Conservation (phyloP, 2,329 filamentous ascomycete species). For the Rhexocercosporidium sp. region DNA sequence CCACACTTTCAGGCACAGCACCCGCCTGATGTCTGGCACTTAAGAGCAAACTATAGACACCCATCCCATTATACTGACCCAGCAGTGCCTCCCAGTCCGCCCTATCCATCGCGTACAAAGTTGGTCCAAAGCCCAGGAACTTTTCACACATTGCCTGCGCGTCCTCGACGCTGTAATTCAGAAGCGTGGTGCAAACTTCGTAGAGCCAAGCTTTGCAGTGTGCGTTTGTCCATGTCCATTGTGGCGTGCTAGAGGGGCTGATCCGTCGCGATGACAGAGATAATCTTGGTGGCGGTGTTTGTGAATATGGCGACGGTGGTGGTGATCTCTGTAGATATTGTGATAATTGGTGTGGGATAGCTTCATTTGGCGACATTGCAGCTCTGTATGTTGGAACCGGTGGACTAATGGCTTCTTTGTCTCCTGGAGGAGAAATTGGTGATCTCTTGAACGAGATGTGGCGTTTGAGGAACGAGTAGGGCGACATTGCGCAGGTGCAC, state of each 20-base stretch:
- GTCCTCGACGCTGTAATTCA: background rate
- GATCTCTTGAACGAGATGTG: background rate
- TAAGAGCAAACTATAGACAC: background rate
- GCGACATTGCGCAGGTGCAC: background rate
- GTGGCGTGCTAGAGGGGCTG: background rate
- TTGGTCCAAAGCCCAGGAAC: background rate
- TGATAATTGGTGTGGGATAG: too few relatives aligned
- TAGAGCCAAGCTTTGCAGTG: constrained; percentile 3
- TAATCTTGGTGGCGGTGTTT: background rate
- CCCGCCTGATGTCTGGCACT: background rate
- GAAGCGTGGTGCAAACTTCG: background rate
- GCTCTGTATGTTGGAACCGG: background rate
- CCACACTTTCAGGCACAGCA: background rate
- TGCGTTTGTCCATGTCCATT: constrained; percentile 11
- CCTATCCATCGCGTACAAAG: background rate
- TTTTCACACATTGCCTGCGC: background rate
- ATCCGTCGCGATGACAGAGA: background rate
- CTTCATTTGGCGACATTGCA: background rate
- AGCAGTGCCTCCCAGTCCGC: background rate
- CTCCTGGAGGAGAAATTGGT: background rate
- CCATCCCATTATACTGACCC: background rate
- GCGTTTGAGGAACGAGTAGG: background rate
- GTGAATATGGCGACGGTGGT: background rate
- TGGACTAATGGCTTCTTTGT: background rate
- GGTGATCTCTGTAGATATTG: background rate